These are phyloP conservation scores for Xylogone sp. DNA, from an alignment of 2,329 filamentous ascomycete species.

Conservation along the genomic window DNA sequence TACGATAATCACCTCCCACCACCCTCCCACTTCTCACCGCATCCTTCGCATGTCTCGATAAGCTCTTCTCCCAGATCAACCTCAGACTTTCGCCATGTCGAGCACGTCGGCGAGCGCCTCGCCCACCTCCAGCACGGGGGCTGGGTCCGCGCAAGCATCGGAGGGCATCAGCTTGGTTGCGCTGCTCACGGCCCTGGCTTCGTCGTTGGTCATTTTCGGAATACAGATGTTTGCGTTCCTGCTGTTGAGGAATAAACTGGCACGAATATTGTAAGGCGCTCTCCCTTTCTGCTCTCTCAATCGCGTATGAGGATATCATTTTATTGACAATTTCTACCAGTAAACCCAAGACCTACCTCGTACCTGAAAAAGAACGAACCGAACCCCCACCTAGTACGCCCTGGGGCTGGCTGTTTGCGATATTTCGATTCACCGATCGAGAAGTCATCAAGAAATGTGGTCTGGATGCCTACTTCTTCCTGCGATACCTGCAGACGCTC, in stretches of 20 bases:
- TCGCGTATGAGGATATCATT: neutral
- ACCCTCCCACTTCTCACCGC: neutral
- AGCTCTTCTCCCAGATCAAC: neutral
- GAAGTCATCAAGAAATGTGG: constrained; percentile 95
- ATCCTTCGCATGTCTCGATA: neutral
- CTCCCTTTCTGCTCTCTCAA: neutral
- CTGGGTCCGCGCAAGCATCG: constrained; percentile 17
- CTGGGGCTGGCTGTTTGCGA: constrained; percentile 45
- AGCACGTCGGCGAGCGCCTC: neutral
- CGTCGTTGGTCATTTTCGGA: constrained; percentile 26
- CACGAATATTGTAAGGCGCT: constrained; percentile 71
- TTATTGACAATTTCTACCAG: constrained; percentile 36
- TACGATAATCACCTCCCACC: neutral
- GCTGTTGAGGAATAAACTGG: constrained; percentile 71
- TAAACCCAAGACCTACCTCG: constrained; percentile 81
- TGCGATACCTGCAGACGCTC: constrained; percentile 82
- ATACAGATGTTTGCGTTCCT: constrained; percentile 66
- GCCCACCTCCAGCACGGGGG: neutral
- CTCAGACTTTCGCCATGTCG: constrained; percentile 1
- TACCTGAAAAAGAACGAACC: constrained; percentile 79
- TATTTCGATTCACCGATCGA: constrained; percentile 67
- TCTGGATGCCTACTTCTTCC: constrained; percentile 94
- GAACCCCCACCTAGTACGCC: constrained; percentile 62
- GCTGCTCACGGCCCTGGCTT: constrained; percentile 26
- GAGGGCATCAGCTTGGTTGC: constrained; percentile 27